Percentiles rank a stretch among this genome's conserved stretches.
Conservation (phyloP, 768 basidiomycete genomes). For the Suillus americanus region DNA sequence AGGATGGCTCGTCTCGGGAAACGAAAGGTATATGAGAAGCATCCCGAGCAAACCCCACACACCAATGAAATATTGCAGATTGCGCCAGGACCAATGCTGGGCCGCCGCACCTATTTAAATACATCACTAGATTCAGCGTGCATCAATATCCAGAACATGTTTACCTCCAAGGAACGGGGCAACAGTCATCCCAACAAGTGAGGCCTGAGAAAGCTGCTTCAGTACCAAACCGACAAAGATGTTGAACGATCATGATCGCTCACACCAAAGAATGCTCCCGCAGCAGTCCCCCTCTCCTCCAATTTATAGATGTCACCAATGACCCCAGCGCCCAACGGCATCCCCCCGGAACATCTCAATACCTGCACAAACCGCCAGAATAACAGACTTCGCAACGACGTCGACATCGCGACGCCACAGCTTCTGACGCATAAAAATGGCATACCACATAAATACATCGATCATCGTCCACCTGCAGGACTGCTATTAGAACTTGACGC, state of each 20-base stretch:
- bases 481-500: too few relatives aligned
- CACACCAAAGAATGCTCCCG: slow-evolving; percentile 59
- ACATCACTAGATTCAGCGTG: background rate
- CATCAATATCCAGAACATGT: background rate
- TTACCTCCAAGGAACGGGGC: slow-evolving; percentile 59
- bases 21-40: slow-evolving; percentile 39
- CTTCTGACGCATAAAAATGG: too few relatives aligned
- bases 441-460: too few relatives aligned
- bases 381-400: too few relatives aligned
- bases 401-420: too few relatives aligned
- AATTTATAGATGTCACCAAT: slow-evolving; percentile 67
- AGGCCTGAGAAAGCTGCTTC: slow-evolving; percentile 30
- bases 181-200: slow-evolving; percentile 57
- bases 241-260: slow-evolving; percentile 16
- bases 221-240: background rate
- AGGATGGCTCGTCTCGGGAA: slow-evolving; percentile 71
- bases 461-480: too few relatives aligned
- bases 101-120: slow-evolving; percentile 42
- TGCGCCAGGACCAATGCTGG: slow-evolving; percentile 66
- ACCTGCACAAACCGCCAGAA: too few relatives aligned
- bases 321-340: slow-evolving; percentile 54
- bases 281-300: slow-evolving; percentile 58
- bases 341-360: too few relatives aligned
- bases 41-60: slow-evolving; percentile 40
- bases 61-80: slow-evolving; percentile 51